phyloP scores from a whole-genome alignment of 2,329 filamentous ascomycete species.

The Ceratocystis ficicola region DNA sequence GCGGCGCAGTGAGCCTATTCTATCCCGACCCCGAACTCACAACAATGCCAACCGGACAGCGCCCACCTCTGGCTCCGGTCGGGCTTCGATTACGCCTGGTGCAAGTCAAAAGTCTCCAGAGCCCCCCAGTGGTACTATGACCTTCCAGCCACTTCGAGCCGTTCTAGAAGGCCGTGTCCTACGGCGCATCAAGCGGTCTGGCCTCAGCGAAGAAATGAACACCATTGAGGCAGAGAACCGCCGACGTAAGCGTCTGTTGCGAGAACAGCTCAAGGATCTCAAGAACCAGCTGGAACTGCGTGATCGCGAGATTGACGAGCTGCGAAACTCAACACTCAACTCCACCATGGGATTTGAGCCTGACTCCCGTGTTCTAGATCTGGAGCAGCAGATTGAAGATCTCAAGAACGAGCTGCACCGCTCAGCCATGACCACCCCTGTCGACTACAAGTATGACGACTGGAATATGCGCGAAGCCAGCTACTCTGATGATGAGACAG shows the following conservation, averaged over 20 bases:
- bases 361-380: conserved; percentile 30
- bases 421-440: conserved; percentile 18
- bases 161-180: conserved; percentile 46
- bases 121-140: conserved; percentile 27
- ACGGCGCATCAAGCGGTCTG: conserved; percentile 44
- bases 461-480: conserved; percentile 6
- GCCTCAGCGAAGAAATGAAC: conserved; percentile 48
- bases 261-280: conserved; percentile 39
- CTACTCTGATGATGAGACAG: conserved; percentile 14
- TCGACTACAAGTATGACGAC: conserved; percentile 17
- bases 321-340: conserved; percentile 40
- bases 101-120: conserved; percentile 24
- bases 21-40: background rate
- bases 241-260: conserved; percentile 31
- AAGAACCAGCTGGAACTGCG: conserved; percentile 37
- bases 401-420: conserved; percentile 29
- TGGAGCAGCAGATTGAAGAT: conserved; percentile 32
- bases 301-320: conserved; percentile 42
- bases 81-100: conserved; percentile 1
- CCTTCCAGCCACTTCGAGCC: conserved; percentile 40
- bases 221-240: conserved; percentile 38
- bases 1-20: conserved; percentile 11
- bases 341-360: conserved; percentile 34
- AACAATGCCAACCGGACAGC: conserved; percentile 18
- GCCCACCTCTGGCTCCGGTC: conserved; percentile 13